Conservation (phyloP, 2,329 filamentous ascomycete species). For the Alternaria longipes region DNA sequence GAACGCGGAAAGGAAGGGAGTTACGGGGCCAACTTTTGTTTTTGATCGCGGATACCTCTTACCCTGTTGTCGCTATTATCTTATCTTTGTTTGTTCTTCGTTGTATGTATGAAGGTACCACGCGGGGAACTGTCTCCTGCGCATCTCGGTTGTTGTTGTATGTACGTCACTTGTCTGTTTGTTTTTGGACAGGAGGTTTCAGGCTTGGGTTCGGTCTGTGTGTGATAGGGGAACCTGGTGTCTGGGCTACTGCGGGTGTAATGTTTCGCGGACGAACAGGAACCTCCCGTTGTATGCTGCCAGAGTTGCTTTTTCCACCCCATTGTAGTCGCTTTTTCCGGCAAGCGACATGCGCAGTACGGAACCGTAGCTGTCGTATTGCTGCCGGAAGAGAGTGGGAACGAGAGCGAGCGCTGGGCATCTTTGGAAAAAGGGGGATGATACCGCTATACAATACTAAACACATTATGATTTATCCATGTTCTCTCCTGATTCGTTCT, state of each 20-base stretch:
- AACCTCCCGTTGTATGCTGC: not conserved
- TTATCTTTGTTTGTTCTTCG: slow-evolving; percentile 27
- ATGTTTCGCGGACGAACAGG: slow-evolving; percentile 15
- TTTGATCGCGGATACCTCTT: slow-evolving; percentile 44
- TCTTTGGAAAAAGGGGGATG: not conserved
- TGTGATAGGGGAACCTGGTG: not conserved
- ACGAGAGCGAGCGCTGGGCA: not conserved
- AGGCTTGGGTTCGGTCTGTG: not conserved
- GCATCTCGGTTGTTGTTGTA: slow-evolving; percentile 14
- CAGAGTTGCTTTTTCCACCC: not conserved
- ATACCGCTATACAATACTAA: not conserved
- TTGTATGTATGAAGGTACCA: slow-evolving; percentile 32
- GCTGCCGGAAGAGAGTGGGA: not conserved
- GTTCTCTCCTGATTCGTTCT: not conserved
- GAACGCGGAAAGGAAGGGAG: slow-evolving; percentile 4
- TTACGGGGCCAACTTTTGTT: slow-evolving; percentile 11
- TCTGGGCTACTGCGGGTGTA: slow-evolving; percentile 15
- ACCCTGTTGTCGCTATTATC: not conserved
- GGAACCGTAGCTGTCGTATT: not conserved
- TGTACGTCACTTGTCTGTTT: not conserved
- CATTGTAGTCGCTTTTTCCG: not conserved
- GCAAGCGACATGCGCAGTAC: not conserved
- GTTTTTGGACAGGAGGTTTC: not conserved
- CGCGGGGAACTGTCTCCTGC: slow-evolving; percentile 4
- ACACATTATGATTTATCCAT: slow-evolving; percentile 2